Base-by-base conservation (phyloP, 768 basidiomycete genomes). In the Tricholoma sp. region DNA sequence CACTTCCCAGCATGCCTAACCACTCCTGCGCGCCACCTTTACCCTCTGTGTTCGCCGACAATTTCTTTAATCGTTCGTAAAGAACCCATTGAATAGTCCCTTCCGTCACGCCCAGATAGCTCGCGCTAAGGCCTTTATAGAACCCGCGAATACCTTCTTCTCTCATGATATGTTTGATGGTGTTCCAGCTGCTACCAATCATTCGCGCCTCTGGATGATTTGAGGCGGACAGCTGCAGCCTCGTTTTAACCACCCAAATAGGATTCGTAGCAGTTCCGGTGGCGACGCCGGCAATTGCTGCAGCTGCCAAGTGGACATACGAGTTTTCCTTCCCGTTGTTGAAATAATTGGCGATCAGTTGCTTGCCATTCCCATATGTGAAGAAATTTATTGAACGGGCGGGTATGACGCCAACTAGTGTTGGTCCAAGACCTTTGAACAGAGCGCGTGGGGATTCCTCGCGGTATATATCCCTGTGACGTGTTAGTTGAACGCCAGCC, bases 241-340 rank as follows among this genome's bases (percentile, higher is more conserved):
- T 86, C 44, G 97, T 99, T 72, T 98, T 99, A 58, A 99, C 93
- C 48, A 99, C 97, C 97, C 97, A 99, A 24, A 99, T 96, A 0
- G 97, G 97, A 69, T 99, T 99, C 18, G 97, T 98, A 10, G 85
- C 92, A 0, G 92, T 88, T 4, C 94, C 83, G 0, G 97, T 99
- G 32, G 79, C 76, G 61, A 98, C 75, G 0, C 96, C 95, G 1
- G 96, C 96, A 9, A 85, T 66, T 0, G 91, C 89, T 1, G 95
- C 97, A 0, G 96, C 90, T 1, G 76, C 59, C 20, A 98, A 84
- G 69, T 98, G 95, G 0, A 99, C 87, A 59, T 80, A 83, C 0
- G 89, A 78, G 70, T 91, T 95, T 70, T 98, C 94, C 58, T 82
- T 63, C 24, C 94, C 80, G 60, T 86, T 63, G 70, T 95, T 89